phyloP scores from a whole-genome alignment of 345 rosid species.

The Lepidium didymum region DNA sequence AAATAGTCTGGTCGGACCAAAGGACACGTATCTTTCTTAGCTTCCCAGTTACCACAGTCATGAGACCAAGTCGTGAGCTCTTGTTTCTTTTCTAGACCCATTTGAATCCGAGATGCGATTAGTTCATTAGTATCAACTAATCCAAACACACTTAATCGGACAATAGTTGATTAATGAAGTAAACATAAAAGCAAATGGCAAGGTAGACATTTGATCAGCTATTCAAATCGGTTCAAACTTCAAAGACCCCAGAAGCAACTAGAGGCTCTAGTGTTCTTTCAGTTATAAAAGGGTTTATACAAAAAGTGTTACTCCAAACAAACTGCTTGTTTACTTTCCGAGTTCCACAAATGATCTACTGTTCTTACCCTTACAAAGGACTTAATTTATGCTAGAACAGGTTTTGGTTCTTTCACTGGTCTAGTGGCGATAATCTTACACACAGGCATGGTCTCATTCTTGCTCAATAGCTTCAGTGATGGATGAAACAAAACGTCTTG shows the following conservation, averaged over 20 bases:
- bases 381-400: slow-evolving; percentile 9
- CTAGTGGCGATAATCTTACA: slow-evolving; percentile 63
- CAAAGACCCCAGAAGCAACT: neutral
- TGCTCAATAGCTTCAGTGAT: slow-evolving; percentile 68
- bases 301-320: neutral
- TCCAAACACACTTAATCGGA: neutral
- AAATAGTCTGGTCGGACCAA: neutral
- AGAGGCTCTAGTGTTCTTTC: neutral
- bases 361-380: neutral
- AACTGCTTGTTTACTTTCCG: neutral
- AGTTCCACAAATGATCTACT: neutral
- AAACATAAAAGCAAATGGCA: neutral
- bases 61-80: slow-evolving; percentile 15
- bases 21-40: slow-evolving; percentile 11
- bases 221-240: neutral
- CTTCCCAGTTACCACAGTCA: neutral
- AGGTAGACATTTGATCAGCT: neutral
- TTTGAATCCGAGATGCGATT: neutral
- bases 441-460: slow-evolving; percentile 59
- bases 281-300: neutral
- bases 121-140: neutral
- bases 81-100: neutral
- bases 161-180: neutral
- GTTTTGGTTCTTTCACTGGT: slow-evolving; percentile 29
- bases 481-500: slow-evolving; percentile 58